Evolutionary conservation across 2,329 filamentous ascomycete species (phyloP), one percentile per base, ranked within the genome.

Genomic region (Ambrosiella xylebori): DNA sequence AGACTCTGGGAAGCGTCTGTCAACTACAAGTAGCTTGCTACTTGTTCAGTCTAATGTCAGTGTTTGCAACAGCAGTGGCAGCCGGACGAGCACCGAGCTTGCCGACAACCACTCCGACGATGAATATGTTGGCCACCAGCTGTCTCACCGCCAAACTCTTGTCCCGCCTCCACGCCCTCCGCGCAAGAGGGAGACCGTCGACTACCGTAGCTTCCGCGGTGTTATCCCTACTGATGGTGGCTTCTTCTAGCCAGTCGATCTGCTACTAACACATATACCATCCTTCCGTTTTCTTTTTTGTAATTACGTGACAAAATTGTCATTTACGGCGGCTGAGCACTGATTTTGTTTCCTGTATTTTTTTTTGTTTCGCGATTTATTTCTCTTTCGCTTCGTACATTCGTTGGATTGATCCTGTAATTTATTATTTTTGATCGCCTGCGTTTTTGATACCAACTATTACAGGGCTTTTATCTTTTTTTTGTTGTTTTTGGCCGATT

Each of bases 1-100:
- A 63, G 80, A 84, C 57, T 79, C 81, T 62, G 76, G 78, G 52
- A 79, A 78, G 65, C 71, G 78, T 61, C 66, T 83, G 57, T 82
- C 78, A 63, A 81, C 76, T 65, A 81, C 78, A 56, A 81, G 77
- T 65, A 81, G 76, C 66, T 68, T 81, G 65, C 70, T 83, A 57
- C 71, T 82, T 51, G 72, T 80, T 58, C 77, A 81, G 69, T 77
- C 77, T 61, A 80, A 80, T 65, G 70, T 71, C 60, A 74, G 72
- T 61, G 57, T 47, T 19, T 49, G 57, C 64, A 78, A 75, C 68
- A 76, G 72, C 65, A 68, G 72, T 57, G 69, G 70, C 58, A 76
- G 74, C 66, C 54, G 40, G 11, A 36, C 53, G 2, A 61, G 59
- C 47, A 58, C 52, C 1, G 59, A 61, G 11, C 38, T 51, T 38